A percentile compares a stretch with the other conserved stretches of the same genome.
Evolutionary conservation across 2,329 filamentous ascomycete species (phyloP).

Genomic region (Shiraia bambusicola): DNA sequence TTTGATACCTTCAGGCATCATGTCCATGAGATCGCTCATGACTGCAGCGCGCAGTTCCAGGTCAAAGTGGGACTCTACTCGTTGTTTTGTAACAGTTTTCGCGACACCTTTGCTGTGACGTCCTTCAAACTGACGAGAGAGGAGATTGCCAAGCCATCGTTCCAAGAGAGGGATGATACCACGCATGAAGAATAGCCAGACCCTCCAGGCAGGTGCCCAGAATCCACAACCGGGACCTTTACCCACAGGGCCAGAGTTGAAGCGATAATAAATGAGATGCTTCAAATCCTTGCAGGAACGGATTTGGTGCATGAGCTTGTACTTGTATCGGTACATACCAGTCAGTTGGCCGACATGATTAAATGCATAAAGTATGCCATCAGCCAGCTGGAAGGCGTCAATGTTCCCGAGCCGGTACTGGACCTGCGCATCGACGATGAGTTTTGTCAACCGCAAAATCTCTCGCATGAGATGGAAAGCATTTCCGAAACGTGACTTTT

Average conservation of each 20-base stretch:
- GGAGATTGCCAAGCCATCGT: slow-evolving; percentile 93
- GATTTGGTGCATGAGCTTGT: slow-evolving; percentile 99
- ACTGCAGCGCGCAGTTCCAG: slow-evolving; percentile 95
- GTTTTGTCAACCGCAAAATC: slow-evolving; percentile 90
- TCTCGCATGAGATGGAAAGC: slow-evolving; percentile 99
- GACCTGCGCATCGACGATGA: slow-evolving; percentile 97
- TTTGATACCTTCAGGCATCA: slow-evolving; percentile 99
- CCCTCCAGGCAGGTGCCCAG: slow-evolving; percentile 97
- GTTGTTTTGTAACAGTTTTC: slow-evolving; percentile 98
- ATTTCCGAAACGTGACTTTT: slow-evolving; percentile 98
- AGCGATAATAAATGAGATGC: slow-evolving; percentile 98
- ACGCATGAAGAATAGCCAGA: slow-evolving; percentile 99
- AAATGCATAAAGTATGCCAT: slow-evolving; percentile 98
- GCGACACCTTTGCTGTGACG: slow-evolving; percentile 98
- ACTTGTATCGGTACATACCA: slow-evolving; percentile 99
- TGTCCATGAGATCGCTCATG: slow-evolving; percentile 99
- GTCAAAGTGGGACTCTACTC: slow-evolving; percentile 98
- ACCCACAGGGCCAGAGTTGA: slow-evolving; percentile 94
- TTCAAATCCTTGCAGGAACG: slow-evolving; percentile 98
- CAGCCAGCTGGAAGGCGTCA: slow-evolving; percentile 96
- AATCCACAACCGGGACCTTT: slow-evolving; percentile 98
- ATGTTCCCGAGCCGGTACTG: slow-evolving; percentile 98
- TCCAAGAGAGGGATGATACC: slow-evolving; percentile 96
- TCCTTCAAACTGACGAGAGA: slow-evolving; percentile 96
- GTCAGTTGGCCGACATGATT: slow-evolving; percentile 98